Percentiles rank a stretch among this genome's conserved stretches.
phyloP scores from a whole-genome alignment of 2,329 filamentous ascomycete genomes.

The Cryphonectria nitschkei region DNA sequence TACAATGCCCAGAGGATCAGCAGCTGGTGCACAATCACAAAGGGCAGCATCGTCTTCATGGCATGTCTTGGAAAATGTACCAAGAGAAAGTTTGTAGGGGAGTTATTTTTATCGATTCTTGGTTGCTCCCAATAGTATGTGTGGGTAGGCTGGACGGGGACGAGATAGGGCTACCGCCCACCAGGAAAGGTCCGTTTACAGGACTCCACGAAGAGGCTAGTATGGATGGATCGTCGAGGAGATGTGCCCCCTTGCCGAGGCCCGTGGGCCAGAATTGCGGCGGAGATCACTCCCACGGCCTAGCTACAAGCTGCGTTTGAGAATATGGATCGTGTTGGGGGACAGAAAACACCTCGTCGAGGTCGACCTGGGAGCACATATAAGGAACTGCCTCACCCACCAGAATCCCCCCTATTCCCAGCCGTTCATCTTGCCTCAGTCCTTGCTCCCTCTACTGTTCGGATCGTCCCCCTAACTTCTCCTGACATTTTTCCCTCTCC shows the following conservation, averaged over 20 bases:
- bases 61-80: neutral
- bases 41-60: neutral
- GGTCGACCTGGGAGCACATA: slow-evolving; percentile 16
- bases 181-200: slow-evolving; percentile 18
- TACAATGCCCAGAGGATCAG: slow-evolving; percentile 17
- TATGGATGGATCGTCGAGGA: slow-evolving; percentile 24
- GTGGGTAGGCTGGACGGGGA: neutral
- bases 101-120: neutral
- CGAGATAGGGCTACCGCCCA: slow-evolving; percentile 16
- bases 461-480: slow-evolving; percentile 2
- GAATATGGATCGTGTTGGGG: slow-evolving; percentile 16
- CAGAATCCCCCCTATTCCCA: neutral
- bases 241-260: slow-evolving; percentile 23
- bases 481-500: slow-evolving; percentile 28
- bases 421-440: slow-evolving; percentile 9
- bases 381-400: slow-evolving; percentile 23
- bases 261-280: slow-evolving; percentile 24
- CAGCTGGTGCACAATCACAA: neutral
- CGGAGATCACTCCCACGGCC: slow-evolving; percentile 22
- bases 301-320: slow-evolving; percentile 25
- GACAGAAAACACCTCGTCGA: slow-evolving; percentile 21
- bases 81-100: neutral
- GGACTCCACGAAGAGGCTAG: slow-evolving; percentile 16
- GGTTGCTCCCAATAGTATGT: slow-evolving; percentile 1
- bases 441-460: slow-evolving; percentile 22